phyloP scores from a whole-genome alignment of 176 grass and related monocot species.

The Aegilops bicornis region DNA sequence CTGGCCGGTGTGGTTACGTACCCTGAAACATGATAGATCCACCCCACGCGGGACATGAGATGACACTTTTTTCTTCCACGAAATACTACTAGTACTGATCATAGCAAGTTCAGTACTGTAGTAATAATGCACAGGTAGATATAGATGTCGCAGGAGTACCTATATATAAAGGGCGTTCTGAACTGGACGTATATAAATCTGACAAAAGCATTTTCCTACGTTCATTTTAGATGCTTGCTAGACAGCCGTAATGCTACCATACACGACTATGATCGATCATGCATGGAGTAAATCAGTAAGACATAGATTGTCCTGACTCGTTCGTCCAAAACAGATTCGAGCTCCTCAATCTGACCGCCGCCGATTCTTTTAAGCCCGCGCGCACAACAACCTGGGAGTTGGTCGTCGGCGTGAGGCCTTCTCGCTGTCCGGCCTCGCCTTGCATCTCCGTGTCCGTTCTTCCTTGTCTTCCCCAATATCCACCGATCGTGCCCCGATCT shows the following conservation, averaged over 20 bases:
- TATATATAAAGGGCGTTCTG: too few relatives aligned
- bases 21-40: slow-evolving; percentile 33
- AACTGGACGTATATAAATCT: too few relatives aligned
- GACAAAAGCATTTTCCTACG: too few relatives aligned
- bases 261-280: too few relatives aligned
- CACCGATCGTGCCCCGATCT: slow-evolving; percentile 26
- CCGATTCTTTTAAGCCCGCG: slow-evolving; percentile 34
- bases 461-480: slow-evolving; percentile 64
- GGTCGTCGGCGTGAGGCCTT: slow-evolving; percentile 13
- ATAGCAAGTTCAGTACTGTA: too few relatives aligned
- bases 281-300: too few relatives aligned
- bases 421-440: neutral
- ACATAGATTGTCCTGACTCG: slow-evolving; percentile 37
- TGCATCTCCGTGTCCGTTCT: slow-evolving; percentile 60
- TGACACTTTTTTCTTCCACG: neutral
- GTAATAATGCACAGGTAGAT: too few relatives aligned
- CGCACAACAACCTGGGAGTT: slow-evolving; percentile 37
- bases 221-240: too few relatives aligned
- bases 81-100: neutral
- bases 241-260: too few relatives aligned
- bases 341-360: slow-evolving; percentile 26
- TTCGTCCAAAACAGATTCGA: slow-evolving; percentile 72
- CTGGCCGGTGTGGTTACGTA: slow-evolving; percentile 14
- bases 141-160: too few relatives aligned
- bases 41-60: neutral